Evolutionary conservation across 1,284 basidiomycete species (phyloP).

Genomic region (Ceratobasidium sp.): DNA sequence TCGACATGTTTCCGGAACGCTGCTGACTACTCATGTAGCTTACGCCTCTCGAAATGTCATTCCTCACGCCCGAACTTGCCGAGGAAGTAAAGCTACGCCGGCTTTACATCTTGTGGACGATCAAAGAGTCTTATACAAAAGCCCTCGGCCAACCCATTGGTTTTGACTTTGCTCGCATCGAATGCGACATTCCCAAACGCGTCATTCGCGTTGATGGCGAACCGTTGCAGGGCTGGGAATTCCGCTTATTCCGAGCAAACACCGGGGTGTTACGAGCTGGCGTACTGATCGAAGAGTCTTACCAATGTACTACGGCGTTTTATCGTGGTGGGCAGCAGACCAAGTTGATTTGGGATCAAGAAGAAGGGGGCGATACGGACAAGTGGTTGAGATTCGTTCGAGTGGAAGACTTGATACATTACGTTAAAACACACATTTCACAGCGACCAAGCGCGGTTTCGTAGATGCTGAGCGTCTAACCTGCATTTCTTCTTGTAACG

Average conservation of each 20-base stretch:
- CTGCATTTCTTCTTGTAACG: too few species aligned
- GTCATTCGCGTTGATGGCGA: slow-evolving; percentile 74
- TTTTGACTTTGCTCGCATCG: slow-evolving; percentile 82
- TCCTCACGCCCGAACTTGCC: slow-evolving; percentile 60
- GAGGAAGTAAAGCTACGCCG: slow-evolving; percentile 78
- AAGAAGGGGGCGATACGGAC: slow-evolving; percentile 33
- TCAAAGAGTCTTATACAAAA: slow-evolving; percentile 83
- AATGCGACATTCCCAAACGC: slow-evolving; percentile 77
- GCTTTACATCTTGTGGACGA: slow-evolving; percentile 77
- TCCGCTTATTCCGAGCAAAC: slow-evolving; percentile 80
- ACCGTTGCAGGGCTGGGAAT: slow-evolving; percentile 82
- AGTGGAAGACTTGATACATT: slow-evolving; percentile 41
- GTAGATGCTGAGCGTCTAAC: too few species aligned
- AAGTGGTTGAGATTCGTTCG: slow-evolving; percentile 39
- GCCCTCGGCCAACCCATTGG: slow-evolving; percentile 81
- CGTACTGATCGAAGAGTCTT: slow-evolving; percentile 45
- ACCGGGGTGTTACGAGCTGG: slow-evolving; percentile 65
- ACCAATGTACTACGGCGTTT: slow-evolving; percentile 46
- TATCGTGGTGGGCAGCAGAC: slow-evolving; percentile 41
- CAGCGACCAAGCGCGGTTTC: neutral
- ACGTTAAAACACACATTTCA: slow-evolving; percentile 41
- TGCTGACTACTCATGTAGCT: slow-evolving; percentile 65
- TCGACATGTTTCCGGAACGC: neutral
- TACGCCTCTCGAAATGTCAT: slow-evolving; percentile 61
- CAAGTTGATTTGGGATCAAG: slow-evolving; percentile 38